A percentile compares a stretch with the other conserved stretches of the same genome.
phyloP scores from a whole-genome alignment of 768 basidiomycete species.

The Cubamyces sp. region DNA sequence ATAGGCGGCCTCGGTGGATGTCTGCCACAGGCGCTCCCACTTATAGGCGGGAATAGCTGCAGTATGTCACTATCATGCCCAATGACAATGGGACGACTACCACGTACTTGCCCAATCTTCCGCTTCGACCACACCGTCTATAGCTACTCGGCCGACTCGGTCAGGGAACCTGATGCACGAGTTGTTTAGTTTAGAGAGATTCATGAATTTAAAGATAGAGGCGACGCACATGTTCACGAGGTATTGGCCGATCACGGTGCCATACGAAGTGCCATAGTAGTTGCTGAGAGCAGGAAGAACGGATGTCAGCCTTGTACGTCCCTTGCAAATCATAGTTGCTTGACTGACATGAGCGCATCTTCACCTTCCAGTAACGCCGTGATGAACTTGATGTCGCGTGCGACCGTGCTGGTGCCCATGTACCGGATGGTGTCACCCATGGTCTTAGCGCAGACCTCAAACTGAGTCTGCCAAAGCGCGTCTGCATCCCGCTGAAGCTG shows the following conservation, averaged over 20 bases:
- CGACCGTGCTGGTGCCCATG: slow-evolving; percentile 39
- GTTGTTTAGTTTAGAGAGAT: not conserved
- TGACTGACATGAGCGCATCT: slow-evolving; percentile 31
- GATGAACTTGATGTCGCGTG: slow-evolving; percentile 37
- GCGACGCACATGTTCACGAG: slow-evolving; percentile 38
- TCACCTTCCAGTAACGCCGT: slow-evolving; percentile 33
- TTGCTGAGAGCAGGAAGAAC: slow-evolving; percentile 25
- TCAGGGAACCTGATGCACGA: slow-evolving; percentile 35
- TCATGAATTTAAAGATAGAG: too few species aligned
- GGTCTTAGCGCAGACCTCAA: slow-evolving; percentile 32
- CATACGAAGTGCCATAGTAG: slow-evolving; percentile 39
- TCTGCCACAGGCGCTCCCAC: slow-evolving; percentile 29
- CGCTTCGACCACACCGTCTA: slow-evolving; percentile 39
- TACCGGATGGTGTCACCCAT: slow-evolving; percentile 35
- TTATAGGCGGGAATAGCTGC: slow-evolving; percentile 27
- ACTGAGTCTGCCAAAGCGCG: slow-evolving; percentile 31
- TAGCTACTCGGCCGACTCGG: slow-evolving; percentile 35
- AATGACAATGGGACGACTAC: slow-evolving; percentile 1
- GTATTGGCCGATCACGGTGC: slow-evolving; percentile 37
- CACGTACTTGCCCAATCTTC: slow-evolving; percentile 31
- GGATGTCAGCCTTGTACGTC: not conserved
- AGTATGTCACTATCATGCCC: not conserved
- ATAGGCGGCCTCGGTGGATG: slow-evolving; percentile 32
- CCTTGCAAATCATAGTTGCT: too few species aligned
- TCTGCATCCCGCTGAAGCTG: slow-evolving; percentile 30